phyloP scores from a whole-genome alignment of 768 basidiomycete species.

The Hygrocybe coccinea region DNA sequence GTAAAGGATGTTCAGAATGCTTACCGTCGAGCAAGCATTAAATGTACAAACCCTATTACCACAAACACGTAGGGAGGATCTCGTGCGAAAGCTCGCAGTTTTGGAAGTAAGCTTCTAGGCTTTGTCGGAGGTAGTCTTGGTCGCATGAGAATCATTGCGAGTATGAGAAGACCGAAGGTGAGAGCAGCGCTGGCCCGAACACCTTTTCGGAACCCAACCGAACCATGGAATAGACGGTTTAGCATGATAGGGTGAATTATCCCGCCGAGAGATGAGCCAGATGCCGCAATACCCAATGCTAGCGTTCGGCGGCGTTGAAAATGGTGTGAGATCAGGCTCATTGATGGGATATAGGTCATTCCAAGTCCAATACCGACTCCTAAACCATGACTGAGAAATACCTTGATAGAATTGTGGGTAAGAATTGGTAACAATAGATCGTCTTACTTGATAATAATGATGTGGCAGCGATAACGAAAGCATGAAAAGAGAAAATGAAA shows the following conservation, averaged over 20 bases:
- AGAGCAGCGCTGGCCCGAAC: constrained; percentile 47
- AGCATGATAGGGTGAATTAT: constrained; percentile 60
- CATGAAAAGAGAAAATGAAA: constrained; percentile 31
- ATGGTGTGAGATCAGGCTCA: constrained; percentile 46
- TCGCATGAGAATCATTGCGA: constrained; percentile 31
- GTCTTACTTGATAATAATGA: constrained; percentile 28
- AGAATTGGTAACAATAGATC: no score
- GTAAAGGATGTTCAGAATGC: background rate
- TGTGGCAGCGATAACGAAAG: constrained; percentile 27
- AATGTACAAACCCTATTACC: constrained; percentile 36
- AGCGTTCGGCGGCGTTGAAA: constrained; percentile 43
- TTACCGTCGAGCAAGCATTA: background rate
- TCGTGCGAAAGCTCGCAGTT: constrained; percentile 32
- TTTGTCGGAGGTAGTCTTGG: constrained; percentile 39
- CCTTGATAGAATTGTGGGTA: background rate
- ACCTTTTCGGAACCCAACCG: constrained; percentile 49
- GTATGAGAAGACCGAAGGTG: constrained; percentile 31
- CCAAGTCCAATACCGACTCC: constrained; percentile 45
- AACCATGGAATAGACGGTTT: constrained; percentile 46
- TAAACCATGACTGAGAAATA: constrained; percentile 40
- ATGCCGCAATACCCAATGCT: constrained; percentile 47
- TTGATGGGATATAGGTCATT: constrained; percentile 42
- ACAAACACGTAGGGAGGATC: constrained; percentile 44
- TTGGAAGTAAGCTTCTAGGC: constrained; percentile 25
- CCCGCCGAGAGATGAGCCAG: constrained; percentile 56